A percentile compares a stretch with the other conserved stretches of the same genome.
Evolutionary conservation across 2,329 filamentous ascomycete species (phyloP).

Genomic region (Talaromyces verruculosus): DNA sequence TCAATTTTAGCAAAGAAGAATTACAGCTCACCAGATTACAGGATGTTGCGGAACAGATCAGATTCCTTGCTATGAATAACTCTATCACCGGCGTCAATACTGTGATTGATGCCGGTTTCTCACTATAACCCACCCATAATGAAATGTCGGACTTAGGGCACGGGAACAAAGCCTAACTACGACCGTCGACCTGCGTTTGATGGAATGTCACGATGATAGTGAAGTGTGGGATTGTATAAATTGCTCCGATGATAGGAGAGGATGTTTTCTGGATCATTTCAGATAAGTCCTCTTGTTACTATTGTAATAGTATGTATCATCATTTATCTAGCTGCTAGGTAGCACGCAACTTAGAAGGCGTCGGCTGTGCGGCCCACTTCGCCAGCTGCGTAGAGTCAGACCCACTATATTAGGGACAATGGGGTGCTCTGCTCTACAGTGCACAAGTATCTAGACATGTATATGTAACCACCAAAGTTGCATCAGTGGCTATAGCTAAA

Average conservation of each 20-base stretch:
- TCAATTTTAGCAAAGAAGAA: not conserved
- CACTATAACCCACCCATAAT: not conserved
- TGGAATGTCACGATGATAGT: not conserved
- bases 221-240: not conserved
- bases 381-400: not conserved
- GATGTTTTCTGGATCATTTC: not conserved
- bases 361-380: not conserved
- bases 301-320: not conserved
- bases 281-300: not conserved
- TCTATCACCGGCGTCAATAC: not conserved
- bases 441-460: not conserved
- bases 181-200: not conserved
- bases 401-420: not conserved
- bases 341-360: not conserved
- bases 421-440: not conserved
- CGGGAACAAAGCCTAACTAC: not conserved
- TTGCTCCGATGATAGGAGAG: not conserved
- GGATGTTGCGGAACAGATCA: constrained; percentile 1
- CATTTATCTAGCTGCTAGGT: not conserved
- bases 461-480: not conserved
- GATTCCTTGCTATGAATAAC: not conserved
- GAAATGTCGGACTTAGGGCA: not conserved
- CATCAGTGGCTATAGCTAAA: not conserved
- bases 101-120: constrained; percentile 1
- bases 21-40: not conserved